Conservation (phyloP, 2,329 filamentous ascomycete species). For the Beauveria rudraprayagi region DNA sequence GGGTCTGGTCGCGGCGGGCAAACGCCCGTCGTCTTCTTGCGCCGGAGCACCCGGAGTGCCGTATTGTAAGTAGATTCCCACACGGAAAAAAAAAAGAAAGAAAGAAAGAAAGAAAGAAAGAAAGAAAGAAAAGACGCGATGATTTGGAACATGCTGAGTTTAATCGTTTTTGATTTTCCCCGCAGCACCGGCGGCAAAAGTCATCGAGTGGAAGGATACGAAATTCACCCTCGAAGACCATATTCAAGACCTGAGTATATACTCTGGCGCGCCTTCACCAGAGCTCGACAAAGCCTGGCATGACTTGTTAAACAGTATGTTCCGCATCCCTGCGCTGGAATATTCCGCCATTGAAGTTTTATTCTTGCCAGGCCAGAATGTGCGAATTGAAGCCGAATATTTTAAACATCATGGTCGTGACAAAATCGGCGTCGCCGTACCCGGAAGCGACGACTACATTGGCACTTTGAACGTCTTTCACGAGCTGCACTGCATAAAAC, state of each 20-base stretch:
- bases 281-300: constrained; percentile 8
- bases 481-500: constrained; percentile 9
- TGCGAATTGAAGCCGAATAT: not conserved
- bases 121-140: no score
- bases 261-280: not conserved
- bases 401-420: constrained; percentile 6
- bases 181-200: not conserved
- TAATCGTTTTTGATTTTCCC: no score
- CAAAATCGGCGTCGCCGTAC: constrained; percentile 1
- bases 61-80: not conserved
- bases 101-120: no score
- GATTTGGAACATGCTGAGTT: not conserved
- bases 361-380: not conserved
- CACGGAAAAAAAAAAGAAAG: no score
- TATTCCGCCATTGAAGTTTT: not conserved
- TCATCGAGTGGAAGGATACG: not conserved
- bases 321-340: no score
- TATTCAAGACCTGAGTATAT: constrained; percentile 6
- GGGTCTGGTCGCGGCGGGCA: not conserved
- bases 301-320: constrained; percentile 6
- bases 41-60: not conserved
- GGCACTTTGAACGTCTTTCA: constrained; percentile 8
- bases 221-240: constrained; percentile 8
- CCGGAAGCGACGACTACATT: constrained; percentile 6
- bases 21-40: not conserved